Evolutionary conservation across 1,139 yeast genomes (phyloP), one percentile per base, ranked within the genome.

Genomic region (Petasospora fabianii): DNA sequence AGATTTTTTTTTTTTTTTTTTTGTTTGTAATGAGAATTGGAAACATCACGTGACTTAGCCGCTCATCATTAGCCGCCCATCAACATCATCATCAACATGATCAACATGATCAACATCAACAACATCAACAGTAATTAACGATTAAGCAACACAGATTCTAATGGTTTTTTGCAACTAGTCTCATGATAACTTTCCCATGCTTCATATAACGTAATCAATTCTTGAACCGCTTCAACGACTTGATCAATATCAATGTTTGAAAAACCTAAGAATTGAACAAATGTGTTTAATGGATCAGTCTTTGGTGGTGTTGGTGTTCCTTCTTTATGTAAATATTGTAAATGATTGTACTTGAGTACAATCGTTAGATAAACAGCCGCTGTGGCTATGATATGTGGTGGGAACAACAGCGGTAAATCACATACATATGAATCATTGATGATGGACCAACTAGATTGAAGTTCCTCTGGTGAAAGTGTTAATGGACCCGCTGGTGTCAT

Each of bases 381-480:
- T 27, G 84, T 66, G 1, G 97, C 96, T 12, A 88, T 75, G n/a
- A 88, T 76, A 61, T 88, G 96, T 0, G 98, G 98, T 0, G 97
- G 94, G 49, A 77, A 80, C 12, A 88, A 60, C 38, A 92, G 62
- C 43, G 86, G 90, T 27, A 87, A 66, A 57, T 92, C 97, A 1
- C 96, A 86, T 35, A 87, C 80, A 60, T 84, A 90, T 48, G 92
- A 77, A 58, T 92, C 98, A 58, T 90, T 92, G 36, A 92, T 75
- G 44, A 90, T 69, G 2, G 95, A 83, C 97, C 97, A 90, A 5
- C 86, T 70, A 36, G 84, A 79, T 55, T 90, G 96, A 29, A 84
- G 59, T 54, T 90, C 97, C 39, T 84, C 92, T 2, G 79, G 50
- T 1, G 61, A 49, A 5, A 65, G 40, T 3, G 36, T 34, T 10